Evolutionary conservation across 768 basidiomycete genomes (phyloP).

Genomic region (Naganishia onofrii): DNA sequence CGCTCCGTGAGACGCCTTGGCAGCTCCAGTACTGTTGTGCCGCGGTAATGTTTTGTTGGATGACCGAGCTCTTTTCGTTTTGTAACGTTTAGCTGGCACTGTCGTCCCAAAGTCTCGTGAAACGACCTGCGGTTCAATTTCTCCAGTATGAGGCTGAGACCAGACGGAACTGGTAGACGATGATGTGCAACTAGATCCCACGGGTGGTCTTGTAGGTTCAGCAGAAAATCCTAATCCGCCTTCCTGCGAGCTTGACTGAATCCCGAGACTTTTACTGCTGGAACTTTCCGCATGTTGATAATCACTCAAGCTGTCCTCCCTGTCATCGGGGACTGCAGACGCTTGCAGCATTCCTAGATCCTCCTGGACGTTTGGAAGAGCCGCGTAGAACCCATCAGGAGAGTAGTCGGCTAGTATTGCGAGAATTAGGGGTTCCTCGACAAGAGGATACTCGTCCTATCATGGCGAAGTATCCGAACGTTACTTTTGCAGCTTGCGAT

Average conservation of each 20-base stretch:
- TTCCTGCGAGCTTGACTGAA: neutral
- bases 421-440: constrained; percentile 31
- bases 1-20: neutral
- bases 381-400: constrained; percentile 23
- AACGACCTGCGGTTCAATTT: neutral
- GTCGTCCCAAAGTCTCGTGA: constrained; percentile 3
- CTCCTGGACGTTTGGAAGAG: constrained; percentile 23
- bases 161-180: neutral
- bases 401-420: constrained; percentile 28
- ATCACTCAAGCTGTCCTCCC: neutral
- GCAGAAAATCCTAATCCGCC: neutral
- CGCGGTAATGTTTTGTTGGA: neutral
- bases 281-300: neutral
- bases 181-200: constrained; percentile 1
- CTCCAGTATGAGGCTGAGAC: neutral
- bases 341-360: constrained; percentile 30
- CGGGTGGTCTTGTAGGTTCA: neutral
- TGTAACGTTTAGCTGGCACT: neutral
- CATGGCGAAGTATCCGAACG: neutral
- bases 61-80: constrained; percentile 8
- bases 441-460: constrained; percentile 29
- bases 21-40: neutral
- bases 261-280: neutral
- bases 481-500: neutral
- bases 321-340: constrained; percentile 19